phyloP scores from a whole-genome alignment of 192 early-diverging fungal species.

The Coemansia sp. region DNA sequence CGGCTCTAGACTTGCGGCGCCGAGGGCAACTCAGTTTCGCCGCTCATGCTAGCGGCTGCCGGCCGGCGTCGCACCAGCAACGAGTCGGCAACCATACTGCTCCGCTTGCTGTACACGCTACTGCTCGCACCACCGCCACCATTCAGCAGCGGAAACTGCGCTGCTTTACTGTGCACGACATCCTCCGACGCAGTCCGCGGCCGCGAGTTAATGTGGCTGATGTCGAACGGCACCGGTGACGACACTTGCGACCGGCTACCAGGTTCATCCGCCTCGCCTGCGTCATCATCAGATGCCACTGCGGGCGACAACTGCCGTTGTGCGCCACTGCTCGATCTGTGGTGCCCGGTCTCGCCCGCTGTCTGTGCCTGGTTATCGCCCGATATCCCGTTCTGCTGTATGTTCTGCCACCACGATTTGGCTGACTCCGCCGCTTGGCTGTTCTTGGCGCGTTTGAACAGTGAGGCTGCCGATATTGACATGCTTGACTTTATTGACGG shows the following conservation, averaged over 20 bases:
- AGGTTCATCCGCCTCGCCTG: neutral
- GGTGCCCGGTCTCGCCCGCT: neutral
- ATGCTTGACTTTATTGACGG: conserved; percentile 30
- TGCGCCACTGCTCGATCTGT: neutral
- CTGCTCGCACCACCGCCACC: conserved; percentile 20
- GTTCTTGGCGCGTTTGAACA: conserved; percentile 46
- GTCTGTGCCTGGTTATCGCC: neutral
- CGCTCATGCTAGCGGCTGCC: conserved; percentile 23
- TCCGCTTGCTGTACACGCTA: conserved; percentile 7
- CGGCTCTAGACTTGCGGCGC: conserved; percentile 23
- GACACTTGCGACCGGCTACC: neutral
- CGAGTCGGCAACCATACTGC: conserved; percentile 20
- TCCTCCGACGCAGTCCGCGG: conserved; percentile 11
- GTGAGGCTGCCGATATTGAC: conserved; percentile 29
- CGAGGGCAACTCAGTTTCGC: conserved; percentile 33
- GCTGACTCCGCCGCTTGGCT: conserved; percentile 54
- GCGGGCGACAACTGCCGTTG: conserved; percentile 1
- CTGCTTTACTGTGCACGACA: conserved; percentile 7
- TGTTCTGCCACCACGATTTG: conserved; percentile 52
- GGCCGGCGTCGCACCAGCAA: conserved; percentile 34
- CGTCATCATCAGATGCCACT: neutral
- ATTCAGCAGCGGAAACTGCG: conserved; percentile 24
- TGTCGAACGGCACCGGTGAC: neutral
- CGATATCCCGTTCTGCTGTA: conserved; percentile 19
- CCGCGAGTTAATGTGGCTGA: conserved; percentile 11